Conservation (phyloP, 1,139 yeast genomes). For the Candida labiduridarum region DNA sequence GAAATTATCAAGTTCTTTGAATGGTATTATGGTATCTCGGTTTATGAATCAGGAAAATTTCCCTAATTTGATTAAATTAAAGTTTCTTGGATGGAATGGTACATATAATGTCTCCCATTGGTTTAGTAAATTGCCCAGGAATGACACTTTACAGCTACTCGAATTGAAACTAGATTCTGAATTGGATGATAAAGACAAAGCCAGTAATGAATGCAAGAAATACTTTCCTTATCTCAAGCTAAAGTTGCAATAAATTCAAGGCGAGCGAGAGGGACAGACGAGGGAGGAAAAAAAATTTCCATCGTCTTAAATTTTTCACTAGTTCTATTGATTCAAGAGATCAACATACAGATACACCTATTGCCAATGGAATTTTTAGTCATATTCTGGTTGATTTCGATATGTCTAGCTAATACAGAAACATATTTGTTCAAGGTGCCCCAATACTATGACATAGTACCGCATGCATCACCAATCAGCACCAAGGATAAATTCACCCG, state of each 20-base stretch:
- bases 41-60: background rate
- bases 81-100: background rate
- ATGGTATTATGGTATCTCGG: background rate
- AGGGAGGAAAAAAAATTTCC: too few relatives aligned
- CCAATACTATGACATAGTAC: constrained; percentile 36
- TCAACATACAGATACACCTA: too few relatives aligned
- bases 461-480: constrained; percentile 18
- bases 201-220: background rate
- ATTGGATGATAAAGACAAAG: background rate
- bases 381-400: constrained; percentile 3
- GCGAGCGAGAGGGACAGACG: too few relatives aligned
- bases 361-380: constrained; percentile 4
- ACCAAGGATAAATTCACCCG: constrained; percentile 4
- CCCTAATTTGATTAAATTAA: background rate
- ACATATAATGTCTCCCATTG: background rate
- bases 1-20: background rate
- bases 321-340: too few relatives aligned
- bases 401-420: constrained; percentile 40
- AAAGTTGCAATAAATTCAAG: background rate
- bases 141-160: background rate
- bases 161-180: background rate
- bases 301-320: too few relatives aligned
- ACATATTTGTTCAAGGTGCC: constrained; percentile 36
- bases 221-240: background rate
- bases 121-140: background rate